Conservation (phyloP, 2,329 filamentous ascomycete genomes). For the Thermomyces lanuginosus region DNA sequence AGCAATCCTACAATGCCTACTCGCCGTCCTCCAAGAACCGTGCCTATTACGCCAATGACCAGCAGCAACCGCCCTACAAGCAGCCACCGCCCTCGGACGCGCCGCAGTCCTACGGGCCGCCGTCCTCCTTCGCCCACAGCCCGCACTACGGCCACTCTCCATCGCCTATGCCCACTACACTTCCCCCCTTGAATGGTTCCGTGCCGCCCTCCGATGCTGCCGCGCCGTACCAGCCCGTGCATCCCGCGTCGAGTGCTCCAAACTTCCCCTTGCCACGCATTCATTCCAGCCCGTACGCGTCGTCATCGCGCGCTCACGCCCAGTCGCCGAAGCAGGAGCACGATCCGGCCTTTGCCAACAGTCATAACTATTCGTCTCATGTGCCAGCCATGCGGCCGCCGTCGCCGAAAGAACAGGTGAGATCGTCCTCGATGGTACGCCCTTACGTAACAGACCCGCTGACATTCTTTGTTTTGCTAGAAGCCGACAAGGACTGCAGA, state of each 20-base stretch:
- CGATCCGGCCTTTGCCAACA: slow-evolving; percentile 17
- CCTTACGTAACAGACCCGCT: background rate
- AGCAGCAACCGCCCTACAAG: slow-evolving; percentile 23
- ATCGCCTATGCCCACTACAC: slow-evolving; percentile 23
- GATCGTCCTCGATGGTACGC: slow-evolving; percentile 7
- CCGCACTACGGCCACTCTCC: slow-evolving; percentile 26
- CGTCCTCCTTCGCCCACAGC: slow-evolving; percentile 21
- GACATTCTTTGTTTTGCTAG: slow-evolving; percentile 23
- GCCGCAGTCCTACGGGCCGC: slow-evolving; percentile 24
- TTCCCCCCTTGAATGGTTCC: slow-evolving; percentile 26
- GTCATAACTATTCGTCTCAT: slow-evolving; percentile 18
- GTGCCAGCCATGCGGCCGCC: slow-evolving; percentile 17
- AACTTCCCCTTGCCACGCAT: slow-evolving; percentile 20
- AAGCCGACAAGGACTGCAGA: slow-evolving; percentile 60
- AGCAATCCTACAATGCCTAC: slow-evolving; percentile 25
- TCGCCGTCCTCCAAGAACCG: slow-evolving; percentile 28
- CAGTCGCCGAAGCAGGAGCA: slow-evolving; percentile 26
- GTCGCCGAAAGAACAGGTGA: slow-evolving; percentile 27
- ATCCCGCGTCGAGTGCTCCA: slow-evolving; percentile 16
- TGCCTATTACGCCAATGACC: slow-evolving; percentile 27
- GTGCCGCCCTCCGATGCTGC: slow-evolving; percentile 19
- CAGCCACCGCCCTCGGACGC: slow-evolving; percentile 27
- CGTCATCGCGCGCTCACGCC: slow-evolving; percentile 19
- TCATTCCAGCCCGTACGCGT: slow-evolving; percentile 19
- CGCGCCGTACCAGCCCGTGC: slow-evolving; percentile 19